Evolutionary conservation across 148 eudicot species (phyloP).

Genomic region (Drosera capensis): DNA sequence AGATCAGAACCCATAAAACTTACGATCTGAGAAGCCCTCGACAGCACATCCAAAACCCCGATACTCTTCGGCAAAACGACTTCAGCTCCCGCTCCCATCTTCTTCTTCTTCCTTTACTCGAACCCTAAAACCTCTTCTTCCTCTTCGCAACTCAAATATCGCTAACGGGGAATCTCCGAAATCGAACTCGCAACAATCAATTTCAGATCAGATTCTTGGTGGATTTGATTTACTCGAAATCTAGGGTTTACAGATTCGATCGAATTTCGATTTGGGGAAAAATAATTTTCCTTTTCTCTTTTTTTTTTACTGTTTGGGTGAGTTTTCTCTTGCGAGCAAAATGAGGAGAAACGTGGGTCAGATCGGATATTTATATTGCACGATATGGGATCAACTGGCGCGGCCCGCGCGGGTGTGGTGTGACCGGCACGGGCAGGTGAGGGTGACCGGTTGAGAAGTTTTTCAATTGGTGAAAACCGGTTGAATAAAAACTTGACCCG

Average conservation of each 20-base stretch:
- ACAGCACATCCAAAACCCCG: slow-evolving; percentile 28
- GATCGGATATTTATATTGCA: too few species aligned
- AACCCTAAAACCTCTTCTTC: not conserved
- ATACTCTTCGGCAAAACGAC: slow-evolving; percentile 27
- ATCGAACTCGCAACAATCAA: not conserved
- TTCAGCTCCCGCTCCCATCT: slow-evolving; percentile 53
- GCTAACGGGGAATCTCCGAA: not conserved
- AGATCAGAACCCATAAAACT: slow-evolving; percentile 3
- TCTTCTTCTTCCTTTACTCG: slow-evolving; percentile 5
- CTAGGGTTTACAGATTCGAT: not conserved
- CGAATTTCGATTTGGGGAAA: too few species aligned
- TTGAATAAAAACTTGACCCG: too few species aligned
- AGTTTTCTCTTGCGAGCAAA: too few species aligned
- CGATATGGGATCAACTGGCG: too few species aligned
- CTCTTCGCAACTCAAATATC: not conserved
- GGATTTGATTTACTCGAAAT: not conserved
- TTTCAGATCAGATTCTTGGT: not conserved
- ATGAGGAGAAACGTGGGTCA: too few species aligned
- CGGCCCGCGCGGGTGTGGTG: too few species aligned
- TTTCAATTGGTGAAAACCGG: too few species aligned
- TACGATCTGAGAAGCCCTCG: slow-evolving; percentile 24
- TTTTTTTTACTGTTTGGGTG: too few species aligned
- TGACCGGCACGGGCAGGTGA: too few species aligned
- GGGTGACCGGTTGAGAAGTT: too few species aligned
- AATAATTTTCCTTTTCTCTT: too few species aligned